phyloP scores from a whole-genome alignment of 768 basidiomycete genomes.

The Goffeauzyma gilvescens region DNA sequence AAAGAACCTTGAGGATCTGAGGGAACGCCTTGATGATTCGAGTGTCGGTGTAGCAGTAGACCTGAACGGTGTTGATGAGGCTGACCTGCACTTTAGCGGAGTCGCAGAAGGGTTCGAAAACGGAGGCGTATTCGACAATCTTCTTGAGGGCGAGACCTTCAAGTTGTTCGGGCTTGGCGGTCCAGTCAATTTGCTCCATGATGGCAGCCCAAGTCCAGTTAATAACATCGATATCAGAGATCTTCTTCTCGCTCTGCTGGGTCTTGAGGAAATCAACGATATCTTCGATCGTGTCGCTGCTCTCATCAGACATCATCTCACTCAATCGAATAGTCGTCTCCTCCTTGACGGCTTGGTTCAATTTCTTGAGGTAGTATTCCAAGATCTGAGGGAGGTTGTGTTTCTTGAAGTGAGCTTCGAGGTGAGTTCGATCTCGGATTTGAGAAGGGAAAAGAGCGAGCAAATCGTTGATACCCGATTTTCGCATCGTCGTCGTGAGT shows the following conservation, averaged over 20 bases:
- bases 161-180: constrained; percentile 73
- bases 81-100: constrained; percentile 78
- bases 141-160: constrained; percentile 74
- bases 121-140: constrained; percentile 62
- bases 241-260: constrained; percentile 56
- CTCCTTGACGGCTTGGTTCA: constrained; percentile 64
- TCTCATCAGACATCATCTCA: constrained; percentile 34
- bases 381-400: constrained; percentile 61
- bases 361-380: constrained; percentile 88
- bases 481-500: constrained; percentile 59
- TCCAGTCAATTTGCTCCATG: constrained; percentile 73
- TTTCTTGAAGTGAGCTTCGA: constrained; percentile 75
- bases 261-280: constrained; percentile 54
- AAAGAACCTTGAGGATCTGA: constrained; percentile 79
- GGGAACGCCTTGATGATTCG: constrained; percentile 87
- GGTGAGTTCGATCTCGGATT: constrained; percentile 50
- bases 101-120: constrained; percentile 77
- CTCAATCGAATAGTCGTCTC: constrained; percentile 49
- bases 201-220: constrained; percentile 84
- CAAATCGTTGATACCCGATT: constrained; percentile 60
- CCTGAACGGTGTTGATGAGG: constrained; percentile 84
- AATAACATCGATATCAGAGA: constrained; percentile 67
- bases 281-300: constrained; percentile 50
- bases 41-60: constrained; percentile 91
- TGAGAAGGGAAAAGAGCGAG: constrained; percentile 70